Evolutionary conservation across 176 grass and related monocot genomes (phyloP).

Genomic region (Eremochloa ophiuroides): DNA sequence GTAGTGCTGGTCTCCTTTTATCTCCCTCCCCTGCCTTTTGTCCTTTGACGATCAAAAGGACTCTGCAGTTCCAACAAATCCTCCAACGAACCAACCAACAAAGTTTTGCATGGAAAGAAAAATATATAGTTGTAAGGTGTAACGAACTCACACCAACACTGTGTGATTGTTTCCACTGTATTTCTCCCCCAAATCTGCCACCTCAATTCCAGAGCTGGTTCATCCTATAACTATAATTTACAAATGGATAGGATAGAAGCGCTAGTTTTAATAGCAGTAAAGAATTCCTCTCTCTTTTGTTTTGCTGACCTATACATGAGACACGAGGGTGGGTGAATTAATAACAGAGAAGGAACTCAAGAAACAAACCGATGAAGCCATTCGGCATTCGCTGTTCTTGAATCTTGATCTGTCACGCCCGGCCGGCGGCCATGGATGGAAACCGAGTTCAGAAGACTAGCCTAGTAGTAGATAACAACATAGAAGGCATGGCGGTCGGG

Average conservation of each 20-base stretch:
- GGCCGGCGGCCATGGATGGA: no score
- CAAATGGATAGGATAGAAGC: background rate
- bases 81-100: background rate
- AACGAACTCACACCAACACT: background rate
- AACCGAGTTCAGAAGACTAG: background rate
- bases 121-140: background rate
- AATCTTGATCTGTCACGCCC: background rate
- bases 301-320: constrained; percentile 3
- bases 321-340: no score
- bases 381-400: background rate
- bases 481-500: background rate
- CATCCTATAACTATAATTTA: constrained; percentile 3
- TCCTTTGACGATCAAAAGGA: background rate
- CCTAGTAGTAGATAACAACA: background rate
- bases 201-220: background rate
- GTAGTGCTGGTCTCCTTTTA: background rate
- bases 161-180: background rate
- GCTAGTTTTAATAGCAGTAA: background rate
- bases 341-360: background rate
- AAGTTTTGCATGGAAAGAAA: background rate
- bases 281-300: background rate
- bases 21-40: constrained; percentile 8
- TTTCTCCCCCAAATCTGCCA: background rate
- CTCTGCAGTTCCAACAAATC: background rate
- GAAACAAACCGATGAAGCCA: background rate